phyloP scores from a whole-genome alignment of 495 filamentous ascomycete genomes.

The Jackrogersella minutella region DNA sequence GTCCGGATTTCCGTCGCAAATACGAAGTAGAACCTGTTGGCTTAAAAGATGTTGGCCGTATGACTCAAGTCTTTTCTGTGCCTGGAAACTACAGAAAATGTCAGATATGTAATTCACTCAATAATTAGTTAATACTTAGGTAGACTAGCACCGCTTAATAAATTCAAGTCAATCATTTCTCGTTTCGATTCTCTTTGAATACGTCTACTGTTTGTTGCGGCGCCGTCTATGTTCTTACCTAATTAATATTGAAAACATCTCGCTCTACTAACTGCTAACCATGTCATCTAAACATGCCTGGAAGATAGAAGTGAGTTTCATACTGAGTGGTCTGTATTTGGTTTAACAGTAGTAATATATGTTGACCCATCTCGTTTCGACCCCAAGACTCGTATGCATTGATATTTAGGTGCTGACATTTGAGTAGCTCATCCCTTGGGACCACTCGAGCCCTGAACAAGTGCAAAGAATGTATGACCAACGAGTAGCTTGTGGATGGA shows the following conservation, averaged over 20 bases:
- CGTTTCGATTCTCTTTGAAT: not conserved
- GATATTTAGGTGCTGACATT: constrained; percentile 1
- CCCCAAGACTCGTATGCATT: not conserved
- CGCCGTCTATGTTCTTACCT: not conserved
- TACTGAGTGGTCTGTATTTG: not conserved
- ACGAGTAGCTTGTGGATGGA: constrained; percentile 54
- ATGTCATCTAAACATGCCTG: constrained; percentile 42
- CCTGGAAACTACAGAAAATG: too few species aligned
- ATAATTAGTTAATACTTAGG: too few species aligned
- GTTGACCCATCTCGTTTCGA: not conserved
- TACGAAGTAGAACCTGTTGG: too few species aligned
- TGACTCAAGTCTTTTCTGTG: too few species aligned
- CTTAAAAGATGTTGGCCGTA: too few species aligned
- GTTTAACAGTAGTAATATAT: too few species aligned
- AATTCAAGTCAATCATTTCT: not conserved
- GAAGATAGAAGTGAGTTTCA: constrained; percentile 41
- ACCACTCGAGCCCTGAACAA: constrained; percentile 45
- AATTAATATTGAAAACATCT: not conserved
- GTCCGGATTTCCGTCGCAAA: too few species aligned
- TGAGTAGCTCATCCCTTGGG: constrained; percentile 51
- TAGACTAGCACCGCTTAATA: too few species aligned
- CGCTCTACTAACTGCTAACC: not conserved
- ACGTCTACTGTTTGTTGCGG: not conserved
- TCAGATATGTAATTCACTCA: too few species aligned
- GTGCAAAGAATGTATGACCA: constrained; percentile 48